phyloP scores from a whole-genome alignment of 768 basidiomycete genomes.

The Lentinula sp. region DNA sequence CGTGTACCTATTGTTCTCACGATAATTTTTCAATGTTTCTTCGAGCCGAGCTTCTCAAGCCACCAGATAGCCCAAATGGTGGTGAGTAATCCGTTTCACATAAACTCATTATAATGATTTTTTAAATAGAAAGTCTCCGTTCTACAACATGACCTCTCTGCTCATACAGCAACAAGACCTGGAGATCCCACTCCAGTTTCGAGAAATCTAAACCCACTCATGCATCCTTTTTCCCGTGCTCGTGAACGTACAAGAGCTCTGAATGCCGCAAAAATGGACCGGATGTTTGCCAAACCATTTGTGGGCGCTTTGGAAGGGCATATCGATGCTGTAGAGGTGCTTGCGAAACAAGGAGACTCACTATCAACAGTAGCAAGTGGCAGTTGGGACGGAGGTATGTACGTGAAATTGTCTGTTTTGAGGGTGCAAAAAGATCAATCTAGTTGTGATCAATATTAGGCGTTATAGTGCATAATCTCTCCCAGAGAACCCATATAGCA shows the following conservation, averaged over 20 bases:
- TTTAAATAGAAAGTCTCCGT: constrained; percentile 74
- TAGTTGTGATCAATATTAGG: constrained; percentile 34
- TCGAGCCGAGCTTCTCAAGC: not conserved
- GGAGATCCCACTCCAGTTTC: constrained; percentile 86
- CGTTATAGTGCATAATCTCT: constrained; percentile 80
- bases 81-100: not conserved
- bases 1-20: not conserved
- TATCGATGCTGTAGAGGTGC: constrained; percentile 86
- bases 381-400: constrained; percentile 92
- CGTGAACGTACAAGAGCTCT: constrained; percentile 91
- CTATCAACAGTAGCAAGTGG: constrained; percentile 82
- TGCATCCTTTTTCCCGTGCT: constrained; percentile 91
- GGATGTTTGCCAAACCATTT: constrained; percentile 98
- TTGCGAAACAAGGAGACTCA: constrained; percentile 67
- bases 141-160: constrained; percentile 74
- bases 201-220: constrained; percentile 89
- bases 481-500: constrained; percentile 44
- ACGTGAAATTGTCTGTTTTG: constrained; percentile 1
- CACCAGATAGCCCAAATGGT: not conserved
- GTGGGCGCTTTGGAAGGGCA: constrained; percentile 88
- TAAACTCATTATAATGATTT: not conserved
- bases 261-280: constrained; percentile 94
- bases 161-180: constrained; percentile 65
- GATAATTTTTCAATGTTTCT: not conserved
- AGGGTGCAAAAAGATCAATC: not conserved